Percentiles rank a stretch among this genome's conserved stretches.
These are phyloP conservation scores for Jaapia argillacea DNA, from an alignment of 768 basidiomycete species.

Conservation along the genomic window DNA sequence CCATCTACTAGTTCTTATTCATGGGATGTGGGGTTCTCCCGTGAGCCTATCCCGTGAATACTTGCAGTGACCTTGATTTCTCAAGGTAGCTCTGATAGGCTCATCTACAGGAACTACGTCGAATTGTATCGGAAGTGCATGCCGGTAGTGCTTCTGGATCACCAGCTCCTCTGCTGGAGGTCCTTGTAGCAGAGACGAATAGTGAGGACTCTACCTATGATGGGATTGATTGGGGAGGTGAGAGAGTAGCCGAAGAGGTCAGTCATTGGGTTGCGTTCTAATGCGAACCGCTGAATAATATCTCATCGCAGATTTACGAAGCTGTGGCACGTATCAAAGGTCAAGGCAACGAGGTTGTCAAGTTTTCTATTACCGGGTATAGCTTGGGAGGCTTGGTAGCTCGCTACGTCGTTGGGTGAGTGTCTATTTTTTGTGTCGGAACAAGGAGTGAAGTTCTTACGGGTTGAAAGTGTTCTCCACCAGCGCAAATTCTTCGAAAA, in stretches of 20 bases:
- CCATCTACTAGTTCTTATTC: slow-evolving; percentile 35
- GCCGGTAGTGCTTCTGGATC: slow-evolving; percentile 13
- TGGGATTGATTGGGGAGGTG: slow-evolving; percentile 78
- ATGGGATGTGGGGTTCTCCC: slow-evolving; percentile 80
- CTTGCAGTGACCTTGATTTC: no score
- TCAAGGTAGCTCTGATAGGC: no score
- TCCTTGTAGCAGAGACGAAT: slow-evolving; percentile 60
- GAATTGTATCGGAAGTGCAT: slow-evolving; percentile 39
- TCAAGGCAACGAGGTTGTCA: slow-evolving; percentile 47
- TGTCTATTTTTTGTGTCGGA: slow-evolving; percentile 4
- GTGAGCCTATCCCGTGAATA: no score
- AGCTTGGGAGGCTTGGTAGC: slow-evolving; percentile 74
- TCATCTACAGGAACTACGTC: slow-evolving; percentile 50
- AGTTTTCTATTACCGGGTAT: slow-evolving; percentile 73
- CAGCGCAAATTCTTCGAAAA: slow-evolving; percentile 63
- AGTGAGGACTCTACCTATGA: slow-evolving; percentile 64
- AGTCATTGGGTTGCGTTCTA: slow-evolving; percentile 5
- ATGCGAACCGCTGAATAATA: not conserved
- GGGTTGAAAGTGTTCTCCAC: slow-evolving; percentile 42
- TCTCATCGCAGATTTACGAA: slow-evolving; percentile 36
- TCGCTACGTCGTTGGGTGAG: slow-evolving; percentile 66
- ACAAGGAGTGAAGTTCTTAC: not conserved
- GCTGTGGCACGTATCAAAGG: slow-evolving; percentile 42
- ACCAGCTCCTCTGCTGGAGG: slow-evolving; percentile 37
- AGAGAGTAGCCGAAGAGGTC: slow-evolving; percentile 75